These are phyloP conservation scores for Bidens hawaiensis DNA, from an alignment of 140 eudicot species.

Conservation along the genomic window DNA sequence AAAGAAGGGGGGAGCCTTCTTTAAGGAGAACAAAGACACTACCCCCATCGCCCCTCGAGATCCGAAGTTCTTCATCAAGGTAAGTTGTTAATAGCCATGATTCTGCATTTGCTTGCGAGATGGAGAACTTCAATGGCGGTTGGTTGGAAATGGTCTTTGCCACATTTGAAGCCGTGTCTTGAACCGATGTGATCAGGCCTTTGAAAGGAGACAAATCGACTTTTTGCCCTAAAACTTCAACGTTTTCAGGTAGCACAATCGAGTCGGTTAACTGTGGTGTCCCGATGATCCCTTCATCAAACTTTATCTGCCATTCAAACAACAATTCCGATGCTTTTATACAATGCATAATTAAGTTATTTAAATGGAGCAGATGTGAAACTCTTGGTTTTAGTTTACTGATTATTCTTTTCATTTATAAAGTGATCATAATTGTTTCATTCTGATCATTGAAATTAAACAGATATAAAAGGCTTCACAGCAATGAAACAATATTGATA, in stretches of 20 bases:
- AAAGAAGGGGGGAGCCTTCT: constrained; percentile 69
- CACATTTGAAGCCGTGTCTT: constrained; percentile 86
- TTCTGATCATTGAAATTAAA: too few species aligned
- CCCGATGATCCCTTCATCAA: constrained; percentile 86
- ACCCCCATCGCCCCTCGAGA: constrained; percentile 92
- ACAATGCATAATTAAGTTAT: too few species aligned
- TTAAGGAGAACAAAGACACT: constrained; percentile 78
- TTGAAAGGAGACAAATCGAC: constrained; percentile 73
- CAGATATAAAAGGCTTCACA: too few species aligned
- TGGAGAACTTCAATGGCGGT: constrained; percentile 66
- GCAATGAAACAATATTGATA: too few species aligned
- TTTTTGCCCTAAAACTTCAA: constrained; percentile 74
- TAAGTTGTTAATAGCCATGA: constrained; percentile 94
- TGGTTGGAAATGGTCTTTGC: constrained; percentile 83
- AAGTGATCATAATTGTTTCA: too few species aligned
- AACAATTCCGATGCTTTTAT: too few species aligned
- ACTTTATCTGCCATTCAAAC: constrained; percentile 57
- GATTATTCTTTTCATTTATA: too few species aligned
- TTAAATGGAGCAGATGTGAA: too few species aligned
- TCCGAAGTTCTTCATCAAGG: constrained; percentile 85
- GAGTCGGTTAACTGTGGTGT: constrained; percentile 85
- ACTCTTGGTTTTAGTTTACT: too few species aligned
- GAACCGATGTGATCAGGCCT: constrained; percentile 66
- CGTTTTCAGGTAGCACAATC: constrained; percentile 62
- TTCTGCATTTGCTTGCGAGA: constrained; percentile 53